Conservation (phyloP, 2,329 filamentous ascomycete species). For the Colletotrichum sp. region DNA sequence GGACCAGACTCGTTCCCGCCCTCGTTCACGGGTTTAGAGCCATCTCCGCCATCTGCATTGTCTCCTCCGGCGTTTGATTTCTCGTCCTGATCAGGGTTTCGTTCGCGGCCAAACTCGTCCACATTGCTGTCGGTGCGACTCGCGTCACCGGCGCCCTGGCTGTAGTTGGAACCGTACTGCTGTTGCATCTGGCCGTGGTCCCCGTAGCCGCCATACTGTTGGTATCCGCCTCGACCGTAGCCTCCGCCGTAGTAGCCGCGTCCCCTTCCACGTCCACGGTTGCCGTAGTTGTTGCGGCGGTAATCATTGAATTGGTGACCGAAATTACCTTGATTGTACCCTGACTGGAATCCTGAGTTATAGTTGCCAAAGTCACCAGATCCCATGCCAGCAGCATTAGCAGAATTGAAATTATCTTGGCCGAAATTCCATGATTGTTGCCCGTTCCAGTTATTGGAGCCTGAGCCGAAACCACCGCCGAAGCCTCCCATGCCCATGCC, state of each 20-base stretch:
- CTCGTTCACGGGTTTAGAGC: slow-evolving; percentile 13
- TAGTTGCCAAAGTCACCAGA: slow-evolving; percentile 81
- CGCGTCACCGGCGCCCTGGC: slow-evolving; percentile 26
- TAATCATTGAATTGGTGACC: slow-evolving; percentile 83
- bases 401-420: slow-evolving; percentile 89
- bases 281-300: slow-evolving; percentile 71
- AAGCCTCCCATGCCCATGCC: slow-evolving; percentile 84
- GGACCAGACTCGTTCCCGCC: slow-evolving; percentile 27
- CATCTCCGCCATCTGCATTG: not conserved
- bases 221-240: slow-evolving; percentile 61
- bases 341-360: slow-evolving; percentile 80
- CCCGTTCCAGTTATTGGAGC: slow-evolving; percentile 80
- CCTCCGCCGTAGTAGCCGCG: slow-evolving; percentile 63
- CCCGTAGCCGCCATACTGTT: slow-evolving; percentile 45
- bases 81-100: slow-evolving; percentile 19
- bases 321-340: slow-evolving; percentile 85
- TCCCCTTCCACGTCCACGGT: slow-evolving; percentile 68
- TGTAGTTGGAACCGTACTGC: slow-evolving; percentile 16
- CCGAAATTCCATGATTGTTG: slow-evolving; percentile 84
- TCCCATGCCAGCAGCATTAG: slow-evolving; percentile 83
- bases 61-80: slow-evolving; percentile 6
- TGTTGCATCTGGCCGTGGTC: slow-evolving; percentile 35
- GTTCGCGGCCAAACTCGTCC: slow-evolving; percentile 45
- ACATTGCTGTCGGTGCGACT: slow-evolving; percentile 30
- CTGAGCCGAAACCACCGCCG: slow-evolving; percentile 64